A percentile compares a stretch with the other conserved stretches of the same genome.
Conservation (phyloP, 208 protist species). For the Leishmania gerbilli region DNA sequence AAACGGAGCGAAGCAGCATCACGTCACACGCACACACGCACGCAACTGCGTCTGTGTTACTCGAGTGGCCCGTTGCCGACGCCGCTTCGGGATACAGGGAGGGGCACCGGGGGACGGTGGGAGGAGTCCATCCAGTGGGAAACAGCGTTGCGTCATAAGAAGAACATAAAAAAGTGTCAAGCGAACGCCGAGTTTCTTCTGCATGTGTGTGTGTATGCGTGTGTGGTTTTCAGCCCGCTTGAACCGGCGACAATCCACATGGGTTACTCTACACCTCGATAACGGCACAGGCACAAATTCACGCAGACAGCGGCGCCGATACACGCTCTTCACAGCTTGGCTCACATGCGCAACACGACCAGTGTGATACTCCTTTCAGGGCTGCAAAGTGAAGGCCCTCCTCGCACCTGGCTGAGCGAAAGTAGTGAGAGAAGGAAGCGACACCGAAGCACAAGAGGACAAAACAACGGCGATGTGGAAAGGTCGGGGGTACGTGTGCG, state of each 20-base stretch:
- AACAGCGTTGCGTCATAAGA: background rate
- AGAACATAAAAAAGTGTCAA: background rate
- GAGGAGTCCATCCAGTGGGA: background rate
- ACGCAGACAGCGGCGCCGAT: background rate
- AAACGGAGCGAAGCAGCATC: background rate
- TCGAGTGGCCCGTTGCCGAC: background rate
- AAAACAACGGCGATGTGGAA: background rate
- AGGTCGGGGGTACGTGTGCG: background rate
- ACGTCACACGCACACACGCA: background rate
- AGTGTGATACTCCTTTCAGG: background rate
- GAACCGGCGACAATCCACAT: background rate
- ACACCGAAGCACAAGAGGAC: background rate
- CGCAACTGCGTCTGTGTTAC: background rate
- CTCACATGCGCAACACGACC: background rate
- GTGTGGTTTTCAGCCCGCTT: background rate
- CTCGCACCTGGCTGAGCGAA: background rate
- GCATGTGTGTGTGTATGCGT: background rate
- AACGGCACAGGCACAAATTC: background rate
- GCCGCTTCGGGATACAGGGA: background rate
- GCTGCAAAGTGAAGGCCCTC: background rate
- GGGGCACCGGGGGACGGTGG: background rate
- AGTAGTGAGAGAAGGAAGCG: background rate
- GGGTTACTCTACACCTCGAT: background rate
- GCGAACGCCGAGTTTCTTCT: background rate
- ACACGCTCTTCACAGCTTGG: background rate